Percentiles rank a stretch among this genome's conserved stretches.
Conservation (phyloP, 257 asterid genomes). For the Plantago major region DNA sequence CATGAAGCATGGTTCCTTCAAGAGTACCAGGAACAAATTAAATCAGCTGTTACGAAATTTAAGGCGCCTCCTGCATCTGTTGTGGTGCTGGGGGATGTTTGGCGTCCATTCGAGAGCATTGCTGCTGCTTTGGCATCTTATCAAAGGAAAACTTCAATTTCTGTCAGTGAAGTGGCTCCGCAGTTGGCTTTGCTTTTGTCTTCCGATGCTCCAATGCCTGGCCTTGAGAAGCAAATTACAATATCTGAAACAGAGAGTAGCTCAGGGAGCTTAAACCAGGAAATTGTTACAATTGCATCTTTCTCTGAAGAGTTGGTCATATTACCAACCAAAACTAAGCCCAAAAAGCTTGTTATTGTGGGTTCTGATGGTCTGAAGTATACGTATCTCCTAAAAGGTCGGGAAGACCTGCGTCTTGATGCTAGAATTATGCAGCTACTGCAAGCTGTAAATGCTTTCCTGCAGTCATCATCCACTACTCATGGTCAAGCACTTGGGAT, state of each 20-base stretch:
- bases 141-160: constrained; percentile 85
- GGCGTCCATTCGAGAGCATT: constrained; percentile 90
- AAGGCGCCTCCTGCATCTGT: constrained; percentile 88
- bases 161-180: constrained; percentile 94
- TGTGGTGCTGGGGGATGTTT: constrained; percentile 80
- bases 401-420: constrained; percentile 98
- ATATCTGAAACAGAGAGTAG: constrained; percentile 52
- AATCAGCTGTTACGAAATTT: constrained; percentile 68
- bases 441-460: constrained; percentile 88
- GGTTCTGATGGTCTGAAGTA: constrained; percentile 93
- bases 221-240: constrained; percentile 79
- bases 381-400: constrained; percentile 95
- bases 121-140: constrained; percentile 88
- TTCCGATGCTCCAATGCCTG: constrained; percentile 98
- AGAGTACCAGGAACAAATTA: constrained; percentile 72
- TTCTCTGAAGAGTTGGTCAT: constrained; percentile 70
- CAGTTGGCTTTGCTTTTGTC: constrained; percentile 66
- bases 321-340: constrained; percentile 95
- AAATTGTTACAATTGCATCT: constrained; percentile 71
- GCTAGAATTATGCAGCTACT: constrained; percentile 98
- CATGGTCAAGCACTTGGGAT: constrained; percentile 67
- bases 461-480: constrained; percentile 69
- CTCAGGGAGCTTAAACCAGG: constrained; percentile 42
- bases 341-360: constrained; percentile 72
- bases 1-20: constrained; percentile 84